Evolutionary conservation across 1,284 basidiomycete species (phyloP), one percentile per base, ranked within the genome.

Genomic region (Cystodermella granulosa): DNA sequence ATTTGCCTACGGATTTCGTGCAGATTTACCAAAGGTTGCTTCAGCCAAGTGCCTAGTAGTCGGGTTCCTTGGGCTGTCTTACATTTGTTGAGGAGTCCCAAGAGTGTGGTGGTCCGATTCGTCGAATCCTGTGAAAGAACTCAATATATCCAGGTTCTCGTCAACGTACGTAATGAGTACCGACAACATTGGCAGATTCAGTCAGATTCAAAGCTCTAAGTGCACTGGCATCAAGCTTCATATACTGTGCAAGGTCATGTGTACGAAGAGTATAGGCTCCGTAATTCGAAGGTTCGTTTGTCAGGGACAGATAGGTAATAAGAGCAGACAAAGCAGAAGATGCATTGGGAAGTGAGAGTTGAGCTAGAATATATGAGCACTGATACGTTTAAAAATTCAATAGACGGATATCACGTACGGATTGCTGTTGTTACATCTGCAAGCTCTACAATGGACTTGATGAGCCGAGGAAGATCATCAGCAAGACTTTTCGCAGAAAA

Each of bases 41-140:
- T 98, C 45, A 99, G 73, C 95, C 95, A 99, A 48, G 87, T 87
- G 0, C 83, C 88, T 2, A 99, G 75, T 46, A 97, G 66, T 45
- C 96, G 74, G n/a, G 89, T 84, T 0, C 96, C 96, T 63, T 98
- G 96, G 1, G 89, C 84, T 1, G 96, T 98, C 68, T 95, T 96
- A 75, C 96, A 98, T 55, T 87, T 88, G 65, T 98, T 97, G 51
- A 98, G 66, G 17, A 97, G 70, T 0, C 94, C 93, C 48, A 91
- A 84, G 4, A 99, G 65, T 17, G 91, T 96, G 42, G 88, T 90
- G 55, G 88, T 92, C 59, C 87, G 87, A 44, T 79, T 80, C 39
- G 67, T 65, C 7, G 71, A 67, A 23, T 71, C 75, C 79, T 79
- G 48, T 39, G 14, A 24, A 39, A 43, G 39, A 28, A 24, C 35